These are phyloP conservation scores for Fusarium nodosum DNA, from an alignment of 2,329 filamentous ascomycete species.

Conservation along the genomic window DNA sequence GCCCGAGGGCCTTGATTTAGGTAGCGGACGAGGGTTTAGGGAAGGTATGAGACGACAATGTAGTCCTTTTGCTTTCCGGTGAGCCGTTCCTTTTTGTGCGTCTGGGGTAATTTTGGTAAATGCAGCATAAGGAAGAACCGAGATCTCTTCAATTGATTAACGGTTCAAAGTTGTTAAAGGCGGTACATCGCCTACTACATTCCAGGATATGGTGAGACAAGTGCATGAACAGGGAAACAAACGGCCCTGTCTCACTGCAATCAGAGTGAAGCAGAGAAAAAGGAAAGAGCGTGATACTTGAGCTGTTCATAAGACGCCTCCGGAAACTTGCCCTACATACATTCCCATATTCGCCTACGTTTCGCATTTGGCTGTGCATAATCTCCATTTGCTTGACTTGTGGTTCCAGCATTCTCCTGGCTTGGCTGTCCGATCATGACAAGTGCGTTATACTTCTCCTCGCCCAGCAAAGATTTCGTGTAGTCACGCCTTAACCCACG, in stretches of 20 bases:
- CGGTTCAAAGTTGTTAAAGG: not conserved
- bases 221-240: not conserved
- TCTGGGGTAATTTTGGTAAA: not conserved
- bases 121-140: not conserved
- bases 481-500: slow-evolving; percentile 6
- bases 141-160: not conserved
- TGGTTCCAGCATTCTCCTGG: not conserved
- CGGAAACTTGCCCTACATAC: not conserved
- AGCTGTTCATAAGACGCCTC: not conserved
- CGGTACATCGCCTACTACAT: not conserved
- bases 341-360: not conserved
- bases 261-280: not conserved
- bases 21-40: not conserved
- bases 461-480: slow-evolving; percentile 8
- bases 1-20: not conserved
- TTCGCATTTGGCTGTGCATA: not conserved
- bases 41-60: not conserved
- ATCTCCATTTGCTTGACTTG: not conserved
- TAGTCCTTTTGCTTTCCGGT: not conserved
- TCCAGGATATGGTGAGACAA: not conserved
- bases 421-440: slow-evolving; percentile 1
- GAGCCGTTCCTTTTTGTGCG: not conserved
- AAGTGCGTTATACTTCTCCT: slow-evolving; percentile 14
- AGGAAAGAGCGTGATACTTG: not conserved
- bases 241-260: not conserved